Evolutionary conservation across 106 monocot species (phyloP), one percentile per base, ranked within the genome.

Genomic region (Dioscorea alata): DNA sequence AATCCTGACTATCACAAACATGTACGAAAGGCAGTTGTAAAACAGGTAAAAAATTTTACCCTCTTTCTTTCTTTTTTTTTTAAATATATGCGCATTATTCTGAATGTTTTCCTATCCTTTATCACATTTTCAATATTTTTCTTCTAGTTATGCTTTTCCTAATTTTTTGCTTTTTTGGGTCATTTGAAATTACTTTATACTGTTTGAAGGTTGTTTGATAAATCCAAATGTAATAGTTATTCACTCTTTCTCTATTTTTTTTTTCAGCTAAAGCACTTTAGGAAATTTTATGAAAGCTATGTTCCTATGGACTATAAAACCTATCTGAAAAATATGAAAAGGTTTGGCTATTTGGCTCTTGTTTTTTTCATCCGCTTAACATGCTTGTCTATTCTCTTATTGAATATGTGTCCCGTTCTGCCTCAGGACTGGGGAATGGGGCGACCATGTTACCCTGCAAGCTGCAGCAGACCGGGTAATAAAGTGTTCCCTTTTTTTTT

Each of bases 1-100:
- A 94, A 90, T 69, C 94, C 94, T 65, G 90, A 90, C 18, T 85
- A 94, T 76, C 94, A 94, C 72, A 90, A 83, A 60, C 87, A 90
- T 83, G 85, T 90, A 66, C 80, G 94, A 50, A 94, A 84, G 79
- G 69, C 68, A 50, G 70, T 85, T 63, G 61, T 90, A 42, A 94
- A 90, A 60, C 94, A 94, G 87, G 90, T 81, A 71, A 20, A 49
- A 35, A 17, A n/a, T 32, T n/a, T 23, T 48, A 20, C 8, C 8
- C 65, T 8, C 15, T 6, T n/a, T 33, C 32, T 52, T 23, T 52
- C 21, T 57, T 50, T 71, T 19, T 69, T 73, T 50, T 80, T 14
- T 66, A 28, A 28, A 28, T 28, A 3, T 28, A 28, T 28, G 28
- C 28, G 3, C 28, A 28, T 28, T 28, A 28, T 28, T 28, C 28